Base-by-base conservation (phyloP, 1,284 basidiomycete genomes). In the Sporisorium exsertum region DNA sequence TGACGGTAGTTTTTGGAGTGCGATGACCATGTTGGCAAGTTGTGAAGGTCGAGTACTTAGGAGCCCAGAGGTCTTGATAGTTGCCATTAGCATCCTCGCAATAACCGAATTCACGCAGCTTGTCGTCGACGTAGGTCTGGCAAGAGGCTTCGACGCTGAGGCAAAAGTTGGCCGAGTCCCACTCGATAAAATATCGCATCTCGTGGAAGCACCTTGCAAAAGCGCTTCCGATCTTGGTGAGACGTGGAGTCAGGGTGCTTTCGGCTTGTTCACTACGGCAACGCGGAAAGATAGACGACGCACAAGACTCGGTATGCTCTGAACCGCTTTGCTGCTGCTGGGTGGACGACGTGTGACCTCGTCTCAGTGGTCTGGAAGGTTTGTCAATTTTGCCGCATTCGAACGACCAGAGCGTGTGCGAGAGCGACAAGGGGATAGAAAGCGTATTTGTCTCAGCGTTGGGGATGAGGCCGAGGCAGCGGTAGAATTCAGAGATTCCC, bases 181-280 rank as follows among this genome's bases (percentile, higher is more conserved):
- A 68, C 5, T 5, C 4, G 16, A 64, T 22, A 18, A 57, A 64
- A 1, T 32, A 29, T 1, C 49, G 37, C 53, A 70, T 9, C 40
- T 70, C 61, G 26, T 20, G 29, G 12, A 43, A 29, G 27, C 66
- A 69, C 46, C n/a, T 43, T 5, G 20, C 50, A 32, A 59, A 62
- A 8, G 65, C 58, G 9, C 7, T 37, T 10, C 65, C 65, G 35
- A 58, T 58, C 35, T 51, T 58, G 46, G 33, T 22, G 10, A 37
- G 15, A 3, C 13, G 15, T 37, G 35, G 35, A 5, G 13, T 40
- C n/a, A n/a, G n/a, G n/a, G n/a, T n/a, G n/a, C n/a, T n/a, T n/a
- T n/a, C n/a, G n/a, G n/a, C n/a, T n/a, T n/a, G n/a, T n/a, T n/a
- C n/a, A n/a, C n/a, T n/a, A n/a, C n/a, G n/a, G n/a, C n/a, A n/a